Conservation (phyloP, 768 basidiomycete genomes). For the Rubroboletus pulcherrimus region DNA sequence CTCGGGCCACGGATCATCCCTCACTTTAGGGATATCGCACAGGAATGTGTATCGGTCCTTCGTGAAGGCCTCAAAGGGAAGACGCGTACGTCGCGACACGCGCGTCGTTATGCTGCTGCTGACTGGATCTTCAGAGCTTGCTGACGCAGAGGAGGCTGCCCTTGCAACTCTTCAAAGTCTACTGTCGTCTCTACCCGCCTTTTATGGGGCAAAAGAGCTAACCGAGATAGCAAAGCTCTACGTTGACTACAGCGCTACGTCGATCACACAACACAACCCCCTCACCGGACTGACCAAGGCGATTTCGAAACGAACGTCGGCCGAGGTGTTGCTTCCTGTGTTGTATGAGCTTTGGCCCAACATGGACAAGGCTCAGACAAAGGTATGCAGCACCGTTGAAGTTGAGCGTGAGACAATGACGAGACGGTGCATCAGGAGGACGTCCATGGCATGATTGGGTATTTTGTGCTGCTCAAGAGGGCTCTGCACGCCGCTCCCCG, state of each 20-base stretch:
- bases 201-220: slow-evolving; percentile 68
- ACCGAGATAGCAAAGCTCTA: slow-evolving; percentile 53
- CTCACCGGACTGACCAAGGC: slow-evolving; percentile 51
- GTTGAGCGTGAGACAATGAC: background rate
- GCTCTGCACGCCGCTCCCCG: slow-evolving; percentile 63
- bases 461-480: slow-evolving; percentile 67
- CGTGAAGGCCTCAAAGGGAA: slow-evolving; percentile 35
- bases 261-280: slow-evolving; percentile 21
- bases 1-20: slow-evolving; percentile 90
- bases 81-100: slow-evolving; percentile 29
- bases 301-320: slow-evolving; percentile 65
- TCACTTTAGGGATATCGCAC: slow-evolving; percentile 67
- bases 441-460: slow-evolving; percentile 33
- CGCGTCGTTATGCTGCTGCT: background rate
- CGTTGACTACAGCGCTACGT: slow-evolving; percentile 38
- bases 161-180: slow-evolving; percentile 61
- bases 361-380: slow-evolving; percentile 32
- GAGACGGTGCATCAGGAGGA: slow-evolving; percentile 16
- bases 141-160: slow-evolving; percentile 30
- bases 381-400: slow-evolving; percentile 29
- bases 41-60: slow-evolving; percentile 50
- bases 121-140: slow-evolving; percentile 26
- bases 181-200: slow-evolving; percentile 73
- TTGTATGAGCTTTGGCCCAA: slow-evolving; percentile 56
- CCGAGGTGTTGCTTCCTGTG: slow-evolving; percentile 64